Conservation (phyloP, 768 basidiomycete species). For the Tulasnella sp. region DNA sequence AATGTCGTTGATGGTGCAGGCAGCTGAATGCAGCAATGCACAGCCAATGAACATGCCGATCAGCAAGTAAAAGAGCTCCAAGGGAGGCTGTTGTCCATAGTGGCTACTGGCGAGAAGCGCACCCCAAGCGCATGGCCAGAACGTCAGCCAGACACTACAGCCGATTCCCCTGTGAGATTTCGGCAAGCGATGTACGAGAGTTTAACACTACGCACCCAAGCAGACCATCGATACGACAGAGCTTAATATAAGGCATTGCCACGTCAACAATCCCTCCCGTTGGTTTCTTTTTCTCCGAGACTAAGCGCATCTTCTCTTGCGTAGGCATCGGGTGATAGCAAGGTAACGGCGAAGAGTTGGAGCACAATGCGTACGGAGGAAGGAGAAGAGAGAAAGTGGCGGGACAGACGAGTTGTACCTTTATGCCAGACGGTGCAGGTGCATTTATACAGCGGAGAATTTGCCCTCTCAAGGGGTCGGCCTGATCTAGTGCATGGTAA, state of each 20-base stretch:
- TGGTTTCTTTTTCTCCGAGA: not conserved
- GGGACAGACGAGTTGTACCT: no score
- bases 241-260: constrained; percentile 1
- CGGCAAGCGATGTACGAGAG: not conserved
- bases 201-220: not conserved
- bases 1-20: constrained; percentile 48
- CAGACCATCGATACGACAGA: constrained; percentile 10
- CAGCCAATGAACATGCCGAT: constrained; percentile 3
- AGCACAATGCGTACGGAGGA: no score
- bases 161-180: not conserved
- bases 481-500: no score
- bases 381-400: no score
- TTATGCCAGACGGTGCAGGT: no score
- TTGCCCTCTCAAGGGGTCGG: no score
- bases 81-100: not conserved
- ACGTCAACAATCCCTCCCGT: not conserved
- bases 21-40: constrained; percentile 34
- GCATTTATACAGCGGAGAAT: no score
- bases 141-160: constrained; percentile 10
- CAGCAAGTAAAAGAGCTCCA: not conserved
- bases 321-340: no score
- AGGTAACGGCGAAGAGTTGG: no score
- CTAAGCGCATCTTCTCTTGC: no score
- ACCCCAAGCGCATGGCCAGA: constrained; percentile 11
- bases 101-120: not conserved